Evolutionary conservation across 257 asterid genomes (phyloP), one percentile per base, ranked within the genome.

Genomic region (Schizonepeta tenuifolia): DNA sequence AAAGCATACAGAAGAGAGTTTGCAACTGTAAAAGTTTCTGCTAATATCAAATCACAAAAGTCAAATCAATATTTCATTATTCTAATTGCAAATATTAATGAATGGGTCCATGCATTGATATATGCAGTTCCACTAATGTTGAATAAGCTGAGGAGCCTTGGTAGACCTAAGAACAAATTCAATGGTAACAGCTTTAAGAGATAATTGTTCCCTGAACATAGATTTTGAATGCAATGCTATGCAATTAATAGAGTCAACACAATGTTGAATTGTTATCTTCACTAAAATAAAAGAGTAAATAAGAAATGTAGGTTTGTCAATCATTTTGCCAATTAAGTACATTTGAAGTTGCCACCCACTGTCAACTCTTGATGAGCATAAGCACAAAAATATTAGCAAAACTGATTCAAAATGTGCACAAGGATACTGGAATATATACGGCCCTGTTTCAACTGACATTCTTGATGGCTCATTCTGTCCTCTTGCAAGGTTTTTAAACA

Each of bases 371-470:
- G 8, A 17, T 15, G 53, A 43, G 24, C 36, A 59, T 31, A 72
- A 18, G 20, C 49, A 36, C 36, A 62, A 14, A 44, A 33, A 64
- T 56, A 31, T 38, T 61, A 26, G 12, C 33, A 54, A 70, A 33
- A n/a, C 40, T 22, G n/a, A n/a, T n/a, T n/a, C 21, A 77, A 67
- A 66, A 55, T 49, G 35, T 12, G 71, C 51, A 93, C 91, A 71
- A 85, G 96, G 98, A 93, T 93, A 91, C 98, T 91, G 96, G 79
- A 93, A 93, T 57, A 91, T 56, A 58, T 90, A 93, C 28, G 98
- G 87, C 75, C 96, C 98, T 63, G 96, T 88, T 69, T 93, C 98
- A 46, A 93, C 17, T 4, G 98, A 93, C 98, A 93, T 93, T 78
- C 98, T 89, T 72, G 98, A 93, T 55, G 96, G 84, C 80, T 86